These are phyloP conservation scores for Pseudofabraea citricarpa DNA, from an alignment of 2,329 filamentous ascomycete species.

Conservation along the genomic window DNA sequence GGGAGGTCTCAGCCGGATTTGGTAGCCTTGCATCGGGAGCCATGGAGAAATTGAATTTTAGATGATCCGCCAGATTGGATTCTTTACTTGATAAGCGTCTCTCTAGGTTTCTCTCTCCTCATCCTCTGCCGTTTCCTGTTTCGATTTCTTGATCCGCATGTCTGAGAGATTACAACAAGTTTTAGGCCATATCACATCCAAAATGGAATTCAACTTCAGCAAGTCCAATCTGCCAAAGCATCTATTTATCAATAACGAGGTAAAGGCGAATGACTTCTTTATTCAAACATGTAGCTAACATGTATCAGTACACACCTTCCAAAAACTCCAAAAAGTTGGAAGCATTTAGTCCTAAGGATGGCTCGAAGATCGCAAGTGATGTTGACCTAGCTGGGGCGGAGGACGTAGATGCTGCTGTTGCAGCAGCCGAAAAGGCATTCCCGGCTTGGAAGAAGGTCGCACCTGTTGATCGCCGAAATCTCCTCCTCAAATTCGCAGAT, in stretches of 20 bases:
- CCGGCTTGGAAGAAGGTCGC: conserved; percentile 38
- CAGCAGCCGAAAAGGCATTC: conserved; percentile 38
- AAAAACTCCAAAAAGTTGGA: conserved; percentile 40
- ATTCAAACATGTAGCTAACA: neutral
- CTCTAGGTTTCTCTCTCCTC: neutral
- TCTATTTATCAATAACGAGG: conserved; percentile 40
- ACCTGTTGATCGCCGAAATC: conserved; percentile 31
- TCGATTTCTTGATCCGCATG: neutral
- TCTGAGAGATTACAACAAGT: conserved; percentile 1
- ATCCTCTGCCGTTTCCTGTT: neutral
- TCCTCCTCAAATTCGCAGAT: conserved; percentile 39
- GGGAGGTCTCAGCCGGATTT: too few species aligned
- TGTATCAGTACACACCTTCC: conserved; percentile 33
- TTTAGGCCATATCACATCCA: neutral
- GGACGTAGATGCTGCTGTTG: conserved; percentile 40
- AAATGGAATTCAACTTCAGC: conserved; percentile 27
- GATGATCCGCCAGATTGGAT: too few species aligned
- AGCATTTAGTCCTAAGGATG: conserved; percentile 45
- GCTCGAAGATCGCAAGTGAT: conserved; percentile 42
- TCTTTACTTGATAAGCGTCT: too few species aligned
- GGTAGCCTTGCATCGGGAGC: too few species aligned
- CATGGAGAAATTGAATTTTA: too few species aligned
- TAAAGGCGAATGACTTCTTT: neutral
- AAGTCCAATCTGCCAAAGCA: conserved; percentile 31
- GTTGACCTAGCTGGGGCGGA: conserved; percentile 35